Evolutionary conservation across 78 protist species (phyloP).

Genomic region (Reticulomyxa filosa): DNA sequence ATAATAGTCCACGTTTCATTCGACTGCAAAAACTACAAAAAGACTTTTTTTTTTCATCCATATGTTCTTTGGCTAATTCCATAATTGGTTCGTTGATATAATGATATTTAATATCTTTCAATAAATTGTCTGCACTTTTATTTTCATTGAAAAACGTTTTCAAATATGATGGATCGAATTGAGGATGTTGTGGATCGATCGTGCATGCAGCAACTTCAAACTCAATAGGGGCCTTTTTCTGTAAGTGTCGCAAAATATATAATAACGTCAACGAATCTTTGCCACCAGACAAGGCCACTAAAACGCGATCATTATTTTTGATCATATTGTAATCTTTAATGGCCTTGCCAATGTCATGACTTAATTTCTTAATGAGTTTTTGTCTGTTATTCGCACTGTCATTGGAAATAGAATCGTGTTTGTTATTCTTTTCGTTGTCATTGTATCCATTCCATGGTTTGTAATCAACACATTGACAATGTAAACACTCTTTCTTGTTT

Average conservation of each 20-base stretch:
- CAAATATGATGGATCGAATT: background rate
- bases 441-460: too few species aligned
- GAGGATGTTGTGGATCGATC: slow-evolving; percentile 40
- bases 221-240: slow-evolving; percentile 7
- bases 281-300: slow-evolving; percentile 24
- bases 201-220: slow-evolving; percentile 45
- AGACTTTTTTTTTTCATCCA: background rate
- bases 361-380: too few species aligned
- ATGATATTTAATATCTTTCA: too few species aligned
- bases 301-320: slow-evolving; percentile 14
- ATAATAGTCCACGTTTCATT: slow-evolving; percentile 58
- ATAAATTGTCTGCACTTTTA: too few species aligned
- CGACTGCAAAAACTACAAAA: slow-evolving; percentile 42
- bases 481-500: too few species aligned
- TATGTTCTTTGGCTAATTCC: background rate
- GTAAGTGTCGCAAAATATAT: background rate
- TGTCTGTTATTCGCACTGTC: too few species aligned
- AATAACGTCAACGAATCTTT: slow-evolving; percentile 7
- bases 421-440: too few species aligned
- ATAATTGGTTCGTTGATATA: background rate
- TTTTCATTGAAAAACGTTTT: too few species aligned
- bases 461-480: too few species aligned
- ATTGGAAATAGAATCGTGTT: too few species aligned
- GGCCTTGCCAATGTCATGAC: background rate
- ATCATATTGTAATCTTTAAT: background rate